phyloP scores from a whole-genome alignment of 163 green algal genomes.

The Prototheca stagnorum region DNA sequence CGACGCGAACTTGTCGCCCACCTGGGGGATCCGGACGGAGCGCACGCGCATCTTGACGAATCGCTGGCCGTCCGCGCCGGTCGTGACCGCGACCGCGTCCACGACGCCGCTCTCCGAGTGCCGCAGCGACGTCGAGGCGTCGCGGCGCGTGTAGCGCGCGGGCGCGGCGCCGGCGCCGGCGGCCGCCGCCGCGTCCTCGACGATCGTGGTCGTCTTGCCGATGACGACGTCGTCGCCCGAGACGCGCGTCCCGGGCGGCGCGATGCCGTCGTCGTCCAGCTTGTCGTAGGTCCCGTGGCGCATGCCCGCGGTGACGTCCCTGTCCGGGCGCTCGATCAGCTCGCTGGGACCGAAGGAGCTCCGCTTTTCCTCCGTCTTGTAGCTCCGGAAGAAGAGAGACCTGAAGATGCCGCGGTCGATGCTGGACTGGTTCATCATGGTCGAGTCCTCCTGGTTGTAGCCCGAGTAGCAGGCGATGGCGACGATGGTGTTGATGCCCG shows the following conservation, averaged over 20 bases:
- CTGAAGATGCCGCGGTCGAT: slow-evolving; percentile 95
- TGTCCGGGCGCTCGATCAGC: slow-evolving; percentile 73
- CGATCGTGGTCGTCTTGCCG: slow-evolving; percentile 38
- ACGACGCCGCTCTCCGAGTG: slow-evolving; percentile 77
- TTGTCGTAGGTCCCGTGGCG: slow-evolving; percentile 90
- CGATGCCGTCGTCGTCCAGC: slow-evolving; percentile 90
- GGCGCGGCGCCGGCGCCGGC: slow-evolving; percentile 33
- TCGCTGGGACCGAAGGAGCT: slow-evolving; percentile 59
- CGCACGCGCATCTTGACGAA: slow-evolving; percentile 82
- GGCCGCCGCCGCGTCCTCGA: no score
- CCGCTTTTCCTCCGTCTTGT: slow-evolving; percentile 90
- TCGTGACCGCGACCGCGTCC: slow-evolving; percentile 84
- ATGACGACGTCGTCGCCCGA: slow-evolving; percentile 80
- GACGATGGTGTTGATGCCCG: slow-evolving; percentile 86
- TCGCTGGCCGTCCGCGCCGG: slow-evolving; percentile 63
- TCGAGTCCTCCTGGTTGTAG: slow-evolving; percentile 98
- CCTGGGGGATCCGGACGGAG: slow-evolving; percentile 80
- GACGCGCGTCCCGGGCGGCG: slow-evolving; percentile 52
- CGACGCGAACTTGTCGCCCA: slow-evolving; percentile 96
- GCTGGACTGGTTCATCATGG: slow-evolving; percentile 95
- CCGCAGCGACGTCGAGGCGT: slow-evolving; percentile 67
- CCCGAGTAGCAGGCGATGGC: slow-evolving; percentile 90
- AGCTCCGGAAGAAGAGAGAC: slow-evolving; percentile 86
- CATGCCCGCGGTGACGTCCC: slow-evolving; percentile 45
- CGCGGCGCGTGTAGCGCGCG: slow-evolving; percentile 73